These are phyloP conservation scores for Candida piceae DNA, from an alignment of 805 yeast species.

Conservation along the genomic window DNA sequence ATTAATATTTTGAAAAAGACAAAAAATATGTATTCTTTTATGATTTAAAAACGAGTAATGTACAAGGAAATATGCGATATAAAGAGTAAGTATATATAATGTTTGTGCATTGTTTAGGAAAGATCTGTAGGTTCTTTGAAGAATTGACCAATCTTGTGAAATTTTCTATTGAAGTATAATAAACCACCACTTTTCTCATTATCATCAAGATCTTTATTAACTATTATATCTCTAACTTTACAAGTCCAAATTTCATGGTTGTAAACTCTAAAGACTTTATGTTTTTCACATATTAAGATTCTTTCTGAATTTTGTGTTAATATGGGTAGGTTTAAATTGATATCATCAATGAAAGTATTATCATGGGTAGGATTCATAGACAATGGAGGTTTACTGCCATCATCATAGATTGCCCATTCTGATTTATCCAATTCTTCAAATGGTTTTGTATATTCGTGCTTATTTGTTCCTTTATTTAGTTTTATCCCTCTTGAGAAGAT, in stretches of 20 bases:
- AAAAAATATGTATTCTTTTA: too few relatives aligned
- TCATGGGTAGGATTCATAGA: slow-evolving; percentile 10
- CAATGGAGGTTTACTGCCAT: slow-evolving; percentile 11
- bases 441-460: slow-evolving; percentile 43
- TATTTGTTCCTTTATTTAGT: slow-evolving; percentile 37
- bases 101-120: slow-evolving; percentile 15
- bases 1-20: too few relatives aligned
- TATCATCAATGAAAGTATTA: slow-evolving; percentile 9
- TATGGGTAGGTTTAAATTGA: slow-evolving; percentile 44
- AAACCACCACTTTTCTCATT: slow-evolving; percentile 57
- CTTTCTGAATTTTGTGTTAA: slow-evolving; percentile 49
- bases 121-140: slow-evolving; percentile 12
- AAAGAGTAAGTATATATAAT: background rate
- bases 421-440: slow-evolving; percentile 38
- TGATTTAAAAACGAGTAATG: too few relatives aligned
- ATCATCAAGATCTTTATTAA: slow-evolving; percentile 24
- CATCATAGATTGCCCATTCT: slow-evolving; percentile 33
- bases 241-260: slow-evolving; percentile 93
- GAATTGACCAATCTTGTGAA: slow-evolving; percentile 39
- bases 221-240: slow-evolving; percentile 55
- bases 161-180: slow-evolving; percentile 57
- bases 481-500: slow-evolving; percentile 51
- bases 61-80: too few relatives aligned
- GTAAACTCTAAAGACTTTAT: slow-evolving; percentile 52
- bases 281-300: slow-evolving; percentile 56